These are phyloP conservation scores for Salix udensis DNA, from an alignment of 345 rosid species.

Conservation along the genomic window DNA sequence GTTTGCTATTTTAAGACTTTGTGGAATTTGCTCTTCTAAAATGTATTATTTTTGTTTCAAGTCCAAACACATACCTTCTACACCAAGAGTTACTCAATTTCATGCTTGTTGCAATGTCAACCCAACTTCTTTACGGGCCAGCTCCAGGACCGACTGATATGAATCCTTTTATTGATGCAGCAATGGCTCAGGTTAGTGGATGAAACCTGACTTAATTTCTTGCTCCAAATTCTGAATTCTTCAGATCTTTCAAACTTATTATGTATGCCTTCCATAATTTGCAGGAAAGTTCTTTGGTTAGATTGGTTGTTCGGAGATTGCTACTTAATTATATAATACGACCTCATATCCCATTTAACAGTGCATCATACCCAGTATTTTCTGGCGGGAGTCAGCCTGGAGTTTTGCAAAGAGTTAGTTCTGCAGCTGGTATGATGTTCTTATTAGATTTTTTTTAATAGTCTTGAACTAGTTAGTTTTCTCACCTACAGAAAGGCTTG, in stretches of 20 bases:
- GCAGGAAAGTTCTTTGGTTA: conserved; percentile 72
- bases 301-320: conserved; percentile 58
- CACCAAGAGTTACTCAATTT: conserved; percentile 95
- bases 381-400: conserved; percentile 59
- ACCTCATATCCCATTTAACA: conserved; percentile 41
- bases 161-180: conserved; percentile 86
- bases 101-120: conserved; percentile 79
- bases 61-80: conserved; percentile 62
- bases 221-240: conserved; percentile 4
- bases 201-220: not conserved
- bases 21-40: conserved; percentile 25
- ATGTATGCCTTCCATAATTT: conserved; percentile 6
- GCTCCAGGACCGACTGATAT: conserved; percentile 67
- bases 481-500: not conserved
- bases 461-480: conserved; percentile 3
- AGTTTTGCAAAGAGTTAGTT: conserved; percentile 82
- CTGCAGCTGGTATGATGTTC: conserved; percentile 73
- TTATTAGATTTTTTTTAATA: conserved; percentile 8
- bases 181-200: conserved; percentile 71
- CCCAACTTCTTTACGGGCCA: conserved; percentile 81
- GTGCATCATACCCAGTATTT: conserved; percentile 46
- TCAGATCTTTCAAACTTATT: conserved; percentile 6
- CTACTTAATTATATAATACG: conserved; percentile 65
- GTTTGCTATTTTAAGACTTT: not conserved
- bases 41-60: conserved; percentile 42